Evolutionary conservation across 352 stramenopile genomes (phyloP).

Genomic region (Phytopythium delawarense): DNA sequence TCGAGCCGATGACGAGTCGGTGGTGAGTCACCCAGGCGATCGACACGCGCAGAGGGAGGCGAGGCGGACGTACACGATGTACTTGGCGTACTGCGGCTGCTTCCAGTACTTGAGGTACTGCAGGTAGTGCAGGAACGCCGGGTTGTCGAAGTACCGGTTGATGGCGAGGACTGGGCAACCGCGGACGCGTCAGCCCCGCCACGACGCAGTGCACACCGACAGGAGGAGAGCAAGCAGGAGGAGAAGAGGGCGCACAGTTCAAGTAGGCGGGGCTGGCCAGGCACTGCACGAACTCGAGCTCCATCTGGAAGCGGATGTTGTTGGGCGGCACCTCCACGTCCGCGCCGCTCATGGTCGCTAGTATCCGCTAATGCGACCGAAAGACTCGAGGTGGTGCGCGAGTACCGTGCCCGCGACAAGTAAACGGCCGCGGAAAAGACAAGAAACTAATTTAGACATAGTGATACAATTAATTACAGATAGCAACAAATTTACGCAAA

Average conservation of each 20-base stretch:
- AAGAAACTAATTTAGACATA: background rate
- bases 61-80: conserved; percentile 64
- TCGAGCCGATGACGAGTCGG: background rate
- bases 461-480: background rate
- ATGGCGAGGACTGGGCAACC: conserved; percentile 70
- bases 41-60: too few species aligned
- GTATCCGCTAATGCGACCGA: too few species aligned
- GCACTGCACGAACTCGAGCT: conserved; percentile 92
- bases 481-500: background rate
- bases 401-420: background rate
- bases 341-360: conserved; percentile 13
- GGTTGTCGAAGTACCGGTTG: conserved; percentile 90
- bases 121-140: conserved; percentile 88
- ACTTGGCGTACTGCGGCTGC: conserved; percentile 89
- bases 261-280: conserved; percentile 87
- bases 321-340: conserved; percentile 76
- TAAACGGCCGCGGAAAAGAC: background rate
- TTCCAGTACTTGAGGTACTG: conserved; percentile 93
- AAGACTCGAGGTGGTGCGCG: too few species aligned
- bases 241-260: conserved; percentile 55
- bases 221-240: background rate
- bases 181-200: background rate
- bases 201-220: too few species aligned
- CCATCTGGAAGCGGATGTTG: conserved; percentile 90
- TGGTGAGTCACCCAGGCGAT: background rate